Conservation (phyloP, 2,329 filamentous ascomycete genomes). For the Fusarium setosum region DNA sequence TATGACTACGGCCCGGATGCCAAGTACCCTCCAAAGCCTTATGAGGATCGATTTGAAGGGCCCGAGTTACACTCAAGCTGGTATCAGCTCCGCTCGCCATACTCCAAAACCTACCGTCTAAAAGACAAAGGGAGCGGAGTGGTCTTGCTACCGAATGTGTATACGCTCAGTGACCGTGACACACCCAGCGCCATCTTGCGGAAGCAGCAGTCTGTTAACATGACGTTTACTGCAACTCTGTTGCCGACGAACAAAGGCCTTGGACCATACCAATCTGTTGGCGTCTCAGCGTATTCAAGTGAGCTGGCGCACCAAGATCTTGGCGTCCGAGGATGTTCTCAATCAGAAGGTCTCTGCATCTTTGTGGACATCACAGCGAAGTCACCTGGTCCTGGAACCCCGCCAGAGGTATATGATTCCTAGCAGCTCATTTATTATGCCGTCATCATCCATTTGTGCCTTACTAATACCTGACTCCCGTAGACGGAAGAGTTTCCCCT, state of each 20-base stretch:
- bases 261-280: slow-evolving; percentile 37
- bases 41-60: slow-evolving; percentile 8
- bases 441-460: too few relatives aligned
- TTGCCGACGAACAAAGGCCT: slow-evolving; percentile 22
- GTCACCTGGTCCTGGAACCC: slow-evolving; percentile 20
- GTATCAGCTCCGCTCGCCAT: slow-evolving; percentile 28
- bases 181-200: slow-evolving; percentile 42
- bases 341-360: slow-evolving; percentile 34
- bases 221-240: slow-evolving; percentile 43
- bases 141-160: slow-evolving; percentile 46
- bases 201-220: slow-evolving; percentile 46
- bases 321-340: slow-evolving; percentile 40
- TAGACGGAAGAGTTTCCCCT: slow-evolving; percentile 17
- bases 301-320: slow-evolving; percentile 44
- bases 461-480: background rate
- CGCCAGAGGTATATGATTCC: slow-evolving; percentile 2
- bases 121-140: slow-evolving; percentile 27
- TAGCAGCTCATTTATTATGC: background rate
- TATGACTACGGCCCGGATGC: slow-evolving; percentile 14
- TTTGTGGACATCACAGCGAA: slow-evolving; percentile 19
- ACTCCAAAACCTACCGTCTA: slow-evolving; percentile 17
- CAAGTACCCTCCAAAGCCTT: slow-evolving; percentile 8
- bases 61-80: background rate
- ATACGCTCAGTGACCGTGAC: slow-evolving; percentile 43
- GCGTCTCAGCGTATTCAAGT: slow-evolving; percentile 42